Evolutionary conservation across 2,329 filamentous ascomycete species (phyloP).

Genomic region (Colletotrichum destructivum): DNA sequence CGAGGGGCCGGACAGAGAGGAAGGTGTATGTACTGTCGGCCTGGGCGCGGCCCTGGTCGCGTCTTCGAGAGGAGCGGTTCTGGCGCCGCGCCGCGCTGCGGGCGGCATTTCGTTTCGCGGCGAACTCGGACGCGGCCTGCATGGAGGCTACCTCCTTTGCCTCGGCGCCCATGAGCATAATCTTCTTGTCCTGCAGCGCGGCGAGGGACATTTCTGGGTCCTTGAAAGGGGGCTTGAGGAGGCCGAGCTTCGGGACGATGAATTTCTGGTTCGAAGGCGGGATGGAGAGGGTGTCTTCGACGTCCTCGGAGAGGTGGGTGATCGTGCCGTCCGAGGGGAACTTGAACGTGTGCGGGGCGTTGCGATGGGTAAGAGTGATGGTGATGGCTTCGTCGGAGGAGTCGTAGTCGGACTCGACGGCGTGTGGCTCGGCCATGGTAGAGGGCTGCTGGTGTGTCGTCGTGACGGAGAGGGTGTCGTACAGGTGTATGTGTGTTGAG

Average conservation of each 20-base stretch:
- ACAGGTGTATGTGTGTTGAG: background rate
- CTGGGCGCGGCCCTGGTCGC: slow-evolving; percentile 55
- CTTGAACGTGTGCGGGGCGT: slow-evolving; percentile 59
- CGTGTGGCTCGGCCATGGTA: slow-evolving; percentile 40
- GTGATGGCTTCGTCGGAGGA: slow-evolving; percentile 52
- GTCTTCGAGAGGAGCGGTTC: slow-evolving; percentile 55
- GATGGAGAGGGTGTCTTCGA: slow-evolving; percentile 71
- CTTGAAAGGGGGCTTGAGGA: slow-evolving; percentile 76
- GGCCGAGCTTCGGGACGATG: slow-evolving; percentile 74
- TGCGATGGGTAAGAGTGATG: slow-evolving; percentile 64
- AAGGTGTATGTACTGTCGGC: slow-evolving; percentile 86
- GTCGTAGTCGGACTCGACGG: slow-evolving; percentile 35
- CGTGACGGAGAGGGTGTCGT: background rate
- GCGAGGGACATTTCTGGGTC: slow-evolving; percentile 66
- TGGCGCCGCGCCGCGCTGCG: slow-evolving; percentile 52
- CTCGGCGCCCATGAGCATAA: slow-evolving; percentile 77
- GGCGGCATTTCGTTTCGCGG: slow-evolving; percentile 63
- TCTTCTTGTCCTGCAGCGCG: slow-evolving; percentile 69
- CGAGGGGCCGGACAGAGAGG: slow-evolving; percentile 80
- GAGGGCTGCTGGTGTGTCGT: background rate
- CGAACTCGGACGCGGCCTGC: slow-evolving; percentile 62
- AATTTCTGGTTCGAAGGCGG: slow-evolving; percentile 78
- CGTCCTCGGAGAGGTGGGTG: slow-evolving; percentile 71
- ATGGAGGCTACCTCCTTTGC: slow-evolving; percentile 72
- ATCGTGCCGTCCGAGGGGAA: slow-evolving; percentile 64